Conservation (phyloP, 305 asterid species). For the Euphrasia arctica region DNA sequence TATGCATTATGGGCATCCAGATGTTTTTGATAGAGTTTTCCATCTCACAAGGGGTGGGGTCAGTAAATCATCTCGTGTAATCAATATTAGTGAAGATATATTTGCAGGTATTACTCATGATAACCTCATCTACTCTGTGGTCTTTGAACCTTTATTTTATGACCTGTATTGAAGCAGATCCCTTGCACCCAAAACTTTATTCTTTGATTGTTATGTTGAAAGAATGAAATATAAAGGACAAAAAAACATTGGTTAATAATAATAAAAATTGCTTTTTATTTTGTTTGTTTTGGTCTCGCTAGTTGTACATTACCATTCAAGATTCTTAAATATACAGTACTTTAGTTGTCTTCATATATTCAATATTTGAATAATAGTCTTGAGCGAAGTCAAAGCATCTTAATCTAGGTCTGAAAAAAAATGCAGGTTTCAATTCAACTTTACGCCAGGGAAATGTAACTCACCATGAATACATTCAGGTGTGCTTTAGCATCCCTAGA, state of each 20-base stretch:
- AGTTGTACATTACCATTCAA: slow-evolving; percentile 1
- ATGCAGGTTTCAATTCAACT: slow-evolving; percentile 94
- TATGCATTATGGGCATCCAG: slow-evolving; percentile 99
- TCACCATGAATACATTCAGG: slow-evolving; percentile 98
- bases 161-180: slow-evolving; percentile 19
- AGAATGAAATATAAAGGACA: neutral
- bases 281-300: neutral
- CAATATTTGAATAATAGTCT: neutral
- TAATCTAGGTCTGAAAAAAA: slow-evolving; percentile 26
- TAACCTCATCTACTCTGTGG: slow-evolving; percentile 10
- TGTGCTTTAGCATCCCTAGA: slow-evolving; percentile 29
- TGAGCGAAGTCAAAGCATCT: slow-evolving; percentile 13
- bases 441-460: slow-evolving; percentile 96
- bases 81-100: slow-evolving; percentile 95
- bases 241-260: slow-evolving; percentile 6
- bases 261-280: slow-evolving; percentile 7
- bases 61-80: slow-evolving; percentile 96
- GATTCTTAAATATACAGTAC: neutral
- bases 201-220: slow-evolving; percentile 4
- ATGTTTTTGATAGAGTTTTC: slow-evolving; percentile 94
- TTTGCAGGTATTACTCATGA: slow-evolving; percentile 58
- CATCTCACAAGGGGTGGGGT: slow-evolving; percentile 98
- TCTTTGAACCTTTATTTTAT: slow-evolving; percentile 19
- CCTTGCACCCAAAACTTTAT: slow-evolving; percentile 12
- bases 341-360: neutral